Percentiles rank a stretch among this genome's conserved stretches.
These are phyloP conservation scores for Calocybe cyanea DNA, from an alignment of 768 basidiomycete genomes.

Conservation along the genomic window DNA sequence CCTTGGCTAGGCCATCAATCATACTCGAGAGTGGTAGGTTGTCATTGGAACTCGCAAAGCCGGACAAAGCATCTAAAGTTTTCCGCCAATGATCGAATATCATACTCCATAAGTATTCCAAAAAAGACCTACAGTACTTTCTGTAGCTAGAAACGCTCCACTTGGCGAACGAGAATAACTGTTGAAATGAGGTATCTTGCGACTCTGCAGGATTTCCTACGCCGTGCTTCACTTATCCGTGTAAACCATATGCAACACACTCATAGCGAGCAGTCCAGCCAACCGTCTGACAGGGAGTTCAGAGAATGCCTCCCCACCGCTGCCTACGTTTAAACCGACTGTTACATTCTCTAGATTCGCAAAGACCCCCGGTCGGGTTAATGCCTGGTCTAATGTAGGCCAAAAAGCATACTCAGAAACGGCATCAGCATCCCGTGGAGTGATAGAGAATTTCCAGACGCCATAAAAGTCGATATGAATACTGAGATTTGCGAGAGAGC, in stretches of 20 bases:
- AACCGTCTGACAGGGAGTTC: not conserved
- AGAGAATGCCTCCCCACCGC: not conserved
- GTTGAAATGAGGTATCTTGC: not conserved
- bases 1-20: too few relatives aligned
- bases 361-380: conserved; percentile 5
- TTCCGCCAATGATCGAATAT: too few relatives aligned
- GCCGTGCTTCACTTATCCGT: not conserved
- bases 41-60: too few relatives aligned
- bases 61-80: too few relatives aligned
- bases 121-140: too few relatives aligned
- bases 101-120: too few relatives aligned
- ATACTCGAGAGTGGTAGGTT: too few relatives aligned
- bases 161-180: conserved; percentile 1
- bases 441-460: conserved; percentile 16
- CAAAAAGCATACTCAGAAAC: conserved; percentile 11
- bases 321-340: conserved; percentile 1
- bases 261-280: not conserved
- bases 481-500: conserved; percentile 5
- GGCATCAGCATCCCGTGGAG: conserved; percentile 8
- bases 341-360: not conserved
- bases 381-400: conserved; percentile 6
- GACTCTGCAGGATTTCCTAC: too few relatives aligned
- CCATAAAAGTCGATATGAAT: conserved; percentile 10
- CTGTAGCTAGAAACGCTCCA: too few relatives aligned
- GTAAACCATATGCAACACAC: conserved; percentile 2